phyloP scores from a whole-genome alignment of 371 early-diverging fungal genomes.

The Syncephalastrum sp. region DNA sequence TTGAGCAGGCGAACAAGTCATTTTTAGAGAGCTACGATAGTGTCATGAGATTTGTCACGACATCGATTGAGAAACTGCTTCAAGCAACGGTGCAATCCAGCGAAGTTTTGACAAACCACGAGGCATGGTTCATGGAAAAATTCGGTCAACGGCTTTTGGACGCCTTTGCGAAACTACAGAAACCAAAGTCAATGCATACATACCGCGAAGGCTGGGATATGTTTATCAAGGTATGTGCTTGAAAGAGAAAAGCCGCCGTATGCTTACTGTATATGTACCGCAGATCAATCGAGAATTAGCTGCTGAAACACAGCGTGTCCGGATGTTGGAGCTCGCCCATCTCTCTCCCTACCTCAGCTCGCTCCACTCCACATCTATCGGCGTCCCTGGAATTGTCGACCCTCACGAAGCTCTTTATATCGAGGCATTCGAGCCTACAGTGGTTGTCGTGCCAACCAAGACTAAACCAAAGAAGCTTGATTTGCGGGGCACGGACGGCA shows the following conservation, averaged over 20 bases:
- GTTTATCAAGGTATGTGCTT: constrained; percentile 54
- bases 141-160: constrained; percentile 53
- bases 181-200: constrained; percentile 48
- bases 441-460: constrained; percentile 78
- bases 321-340: constrained; percentile 53
- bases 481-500: constrained; percentile 75
- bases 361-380: constrained; percentile 51
- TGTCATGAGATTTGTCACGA: constrained; percentile 60
- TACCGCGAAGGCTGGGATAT: constrained; percentile 59
- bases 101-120: constrained; percentile 56
- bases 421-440: constrained; percentile 55
- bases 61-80: constrained; percentile 52
- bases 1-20: constrained; percentile 40
- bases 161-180: constrained; percentile 51
- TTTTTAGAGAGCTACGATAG: constrained; percentile 57
- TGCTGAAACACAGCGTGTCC: constrained; percentile 58
- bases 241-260: neutral
- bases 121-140: constrained; percentile 61
- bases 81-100: constrained; percentile 34
- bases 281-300: constrained; percentile 52
- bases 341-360: constrained; percentile 66
- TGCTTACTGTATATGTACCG: neutral
- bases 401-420: constrained; percentile 37
- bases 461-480: constrained; percentile 89
- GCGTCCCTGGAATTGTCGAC: constrained; percentile 61